These are phyloP conservation scores for Flaveria brownii DNA, from an alignment of 129 eudicot species.

Conservation along the genomic window DNA sequence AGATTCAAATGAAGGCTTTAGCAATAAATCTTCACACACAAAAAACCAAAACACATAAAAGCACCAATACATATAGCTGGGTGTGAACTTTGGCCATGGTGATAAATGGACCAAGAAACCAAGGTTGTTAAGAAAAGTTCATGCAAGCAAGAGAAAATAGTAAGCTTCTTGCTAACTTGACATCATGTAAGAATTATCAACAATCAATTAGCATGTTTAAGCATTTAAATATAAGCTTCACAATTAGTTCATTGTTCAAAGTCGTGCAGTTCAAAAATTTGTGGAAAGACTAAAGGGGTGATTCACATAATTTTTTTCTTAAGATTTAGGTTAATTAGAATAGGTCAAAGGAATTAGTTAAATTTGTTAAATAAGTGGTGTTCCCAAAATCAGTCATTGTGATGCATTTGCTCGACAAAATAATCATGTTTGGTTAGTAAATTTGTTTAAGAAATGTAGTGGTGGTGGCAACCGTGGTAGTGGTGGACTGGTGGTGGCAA, in stretches of 20 bases:
- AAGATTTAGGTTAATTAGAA: too few relatives aligned
- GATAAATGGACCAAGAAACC: background rate
- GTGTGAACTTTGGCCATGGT: background rate
- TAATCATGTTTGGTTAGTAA: too few relatives aligned
- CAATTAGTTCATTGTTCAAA: background rate
- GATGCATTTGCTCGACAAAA: too few relatives aligned
- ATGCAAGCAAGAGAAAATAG: constrained; percentile 5
- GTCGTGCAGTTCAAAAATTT: background rate
- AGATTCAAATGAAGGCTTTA: constrained; percentile 20
- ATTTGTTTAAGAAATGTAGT: too few relatives aligned
- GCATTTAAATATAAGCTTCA: background rate
- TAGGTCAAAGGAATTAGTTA: too few relatives aligned
- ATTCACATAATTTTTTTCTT: too few relatives aligned
- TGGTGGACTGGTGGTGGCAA: too few relatives aligned
- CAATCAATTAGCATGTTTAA: background rate
- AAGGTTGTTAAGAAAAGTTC: background rate
- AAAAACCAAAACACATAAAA: background rate
- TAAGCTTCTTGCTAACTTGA: background rate
- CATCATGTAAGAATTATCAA: background rate
- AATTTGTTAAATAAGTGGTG: too few relatives aligned
- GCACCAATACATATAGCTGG: background rate
- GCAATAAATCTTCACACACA: background rate
- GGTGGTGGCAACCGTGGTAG: too few relatives aligned
- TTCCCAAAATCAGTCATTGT: too few relatives aligned
- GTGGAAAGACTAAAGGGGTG: too few relatives aligned